Evolutionary conservation across 2,329 filamentous ascomycete species (phyloP).

Genomic region (Lachnellula arida): DNA sequence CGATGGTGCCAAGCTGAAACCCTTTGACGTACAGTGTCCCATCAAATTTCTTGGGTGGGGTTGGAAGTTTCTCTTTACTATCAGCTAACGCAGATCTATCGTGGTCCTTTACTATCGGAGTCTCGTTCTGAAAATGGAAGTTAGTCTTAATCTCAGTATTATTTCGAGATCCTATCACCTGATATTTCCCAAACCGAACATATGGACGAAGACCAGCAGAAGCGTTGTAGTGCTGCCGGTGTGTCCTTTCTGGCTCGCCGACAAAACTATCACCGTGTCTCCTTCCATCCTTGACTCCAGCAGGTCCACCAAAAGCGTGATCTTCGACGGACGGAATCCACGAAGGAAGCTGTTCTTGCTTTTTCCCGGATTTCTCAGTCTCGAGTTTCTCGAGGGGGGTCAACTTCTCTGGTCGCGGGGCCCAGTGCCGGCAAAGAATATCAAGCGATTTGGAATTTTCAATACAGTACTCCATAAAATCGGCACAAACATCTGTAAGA

Average conservation of each 20-base stretch:
- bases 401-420: neutral
- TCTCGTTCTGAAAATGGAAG: neutral
- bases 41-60: conserved; percentile 2
- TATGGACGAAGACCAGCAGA: conserved; percentile 4
- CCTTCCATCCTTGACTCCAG: conserved; percentile 1
- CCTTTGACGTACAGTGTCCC: conserved; percentile 11
- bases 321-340: conserved; percentile 17
- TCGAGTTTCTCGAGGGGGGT: neutral
- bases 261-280: conserved; percentile 21
- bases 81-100: neutral
- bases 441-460: conserved; percentile 20
- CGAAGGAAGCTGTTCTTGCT: neutral
- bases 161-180: neutral
- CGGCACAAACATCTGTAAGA: conserved; percentile 16
- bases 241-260: conserved; percentile 5
- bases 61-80: neutral
- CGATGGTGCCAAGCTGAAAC: conserved; percentile 7
- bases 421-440: conserved; percentile 2
- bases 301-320: conserved; percentile 14
- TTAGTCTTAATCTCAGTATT: neutral
- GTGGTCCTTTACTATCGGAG: neutral
- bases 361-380: neutral
- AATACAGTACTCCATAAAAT: conserved; percentile 25
- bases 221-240: conserved; percentile 14
- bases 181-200: conserved; percentile 2